Base-by-base conservation (phyloP, 2,329 filamentous ascomycete genomes). In the Fusarium cicatricum region DNA sequence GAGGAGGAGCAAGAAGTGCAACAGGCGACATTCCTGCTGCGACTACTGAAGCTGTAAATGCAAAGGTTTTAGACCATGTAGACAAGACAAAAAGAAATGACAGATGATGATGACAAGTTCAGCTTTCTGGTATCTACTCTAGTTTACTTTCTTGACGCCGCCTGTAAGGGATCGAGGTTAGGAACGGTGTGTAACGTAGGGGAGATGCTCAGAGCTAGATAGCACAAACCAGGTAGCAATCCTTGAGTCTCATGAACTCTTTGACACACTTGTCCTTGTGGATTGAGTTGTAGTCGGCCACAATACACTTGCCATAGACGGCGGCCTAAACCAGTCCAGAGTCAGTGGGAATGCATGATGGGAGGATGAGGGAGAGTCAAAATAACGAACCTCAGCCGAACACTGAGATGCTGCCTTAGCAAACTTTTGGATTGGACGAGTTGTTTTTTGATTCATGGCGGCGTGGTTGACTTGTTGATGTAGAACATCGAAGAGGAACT, bases 1-100 rank as follows among this genome's bases (percentile, higher is more conserved):
- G 86, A 96, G 74, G 92, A 96, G 76, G 89, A 94, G 71, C 90
- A 95, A 70, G 90, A 95, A 74, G 84, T 96, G 55, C 90, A 93
- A 70, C 91, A 91, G 71, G 90, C 91, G 7, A 92, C 86, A 2
- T 90, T 94, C 76, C 76, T 91, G 77, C 76, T 96, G 71, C 85
- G 90, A 66, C 74, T 96, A 65, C 78, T 94, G 56, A 91, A 88
- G 77, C 73, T 96, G 68, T 93, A 80, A 79, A 55, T 46, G 10
- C 46, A 14, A 36, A 8, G 23, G 15, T 29, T 29, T 28, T 44
- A 55, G 41, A 52, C 11, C 17, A 33, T 36, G 19, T 53, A 60
- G 41, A 60, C 34, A 39, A 55, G 42, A 56, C 47, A 32, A 54
- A 55, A 52, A 41, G 15, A 32, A 47, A 33, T n/a, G 40, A 43